Conservation (phyloP, 1,284 basidiomycete genomes). For the Psilocybe mexicana region DNA sequence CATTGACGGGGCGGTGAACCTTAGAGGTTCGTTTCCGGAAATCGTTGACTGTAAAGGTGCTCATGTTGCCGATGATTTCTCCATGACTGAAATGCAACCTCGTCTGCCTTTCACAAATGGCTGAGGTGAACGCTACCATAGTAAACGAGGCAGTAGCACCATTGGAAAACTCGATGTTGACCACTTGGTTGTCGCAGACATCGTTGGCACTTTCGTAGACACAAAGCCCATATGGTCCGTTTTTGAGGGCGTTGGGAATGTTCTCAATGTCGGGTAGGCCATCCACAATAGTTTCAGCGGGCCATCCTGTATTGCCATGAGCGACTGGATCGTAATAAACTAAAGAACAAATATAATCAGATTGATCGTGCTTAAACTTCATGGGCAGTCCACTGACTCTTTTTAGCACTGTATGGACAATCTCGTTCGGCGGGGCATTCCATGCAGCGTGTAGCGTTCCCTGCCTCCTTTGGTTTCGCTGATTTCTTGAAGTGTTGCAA, state of each 20-base stretch:
- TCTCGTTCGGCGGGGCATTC: slow-evolving; percentile 72
- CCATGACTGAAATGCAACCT: slow-evolving; percentile 80
- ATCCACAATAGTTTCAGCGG: slow-evolving; percentile 67
- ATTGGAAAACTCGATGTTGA: slow-evolving; percentile 79
- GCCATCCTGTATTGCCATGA: slow-evolving; percentile 62
- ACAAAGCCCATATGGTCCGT: slow-evolving; percentile 77
- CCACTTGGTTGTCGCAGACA: slow-evolving; percentile 81
- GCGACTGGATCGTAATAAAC: slow-evolving; percentile 72
- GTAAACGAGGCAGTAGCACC: slow-evolving; percentile 80
- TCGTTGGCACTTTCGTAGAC: slow-evolving; percentile 84
- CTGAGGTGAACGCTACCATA: slow-evolving; percentile 75
- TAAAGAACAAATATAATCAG: slow-evolving; percentile 27
- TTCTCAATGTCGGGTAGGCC: slow-evolving; percentile 80
- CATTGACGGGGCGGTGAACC: slow-evolving; percentile 49
- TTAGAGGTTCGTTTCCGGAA: slow-evolving; percentile 60
- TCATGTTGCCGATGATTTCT: slow-evolving; percentile 84
- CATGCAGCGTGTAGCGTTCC: slow-evolving; percentile 65
- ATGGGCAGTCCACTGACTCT: slow-evolving; percentile 47
- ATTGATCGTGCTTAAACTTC: neutral
- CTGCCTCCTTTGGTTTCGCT: slow-evolving; percentile 69
- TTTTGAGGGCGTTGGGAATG: slow-evolving; percentile 60
- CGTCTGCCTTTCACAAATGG: slow-evolving; percentile 75
- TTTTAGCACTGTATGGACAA: slow-evolving; percentile 85
- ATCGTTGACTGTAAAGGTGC: slow-evolving; percentile 72
- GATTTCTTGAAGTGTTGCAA: slow-evolving; percentile 77